A percentile compares a stretch with the other conserved stretches of the same genome.
Evolutionary conservation across 2,329 filamentous ascomycete species (phyloP).

Genomic region (Fusarium chlamydosporum): DNA sequence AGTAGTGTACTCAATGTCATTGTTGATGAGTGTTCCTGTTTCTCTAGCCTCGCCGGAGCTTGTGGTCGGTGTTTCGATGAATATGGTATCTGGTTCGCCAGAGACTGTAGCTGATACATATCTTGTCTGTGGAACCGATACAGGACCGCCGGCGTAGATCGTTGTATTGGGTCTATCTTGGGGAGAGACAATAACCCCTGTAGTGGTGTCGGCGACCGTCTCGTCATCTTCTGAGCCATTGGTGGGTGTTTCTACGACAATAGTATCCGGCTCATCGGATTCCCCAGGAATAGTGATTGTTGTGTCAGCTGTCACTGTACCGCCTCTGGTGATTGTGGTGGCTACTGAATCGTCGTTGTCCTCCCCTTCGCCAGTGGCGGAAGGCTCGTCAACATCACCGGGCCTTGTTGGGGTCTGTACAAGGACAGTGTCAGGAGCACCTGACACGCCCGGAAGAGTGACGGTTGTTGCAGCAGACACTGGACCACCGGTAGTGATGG

Average conservation of each 20-base stretch:
- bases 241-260: conserved; percentile 3
- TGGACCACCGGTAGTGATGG: neutral
- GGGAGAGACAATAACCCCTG: neutral
- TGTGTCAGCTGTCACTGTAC: neutral
- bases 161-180: conserved; percentile 1
- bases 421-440: conserved; percentile 6
- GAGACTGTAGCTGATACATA: conserved; percentile 16
- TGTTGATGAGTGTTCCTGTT: neutral
- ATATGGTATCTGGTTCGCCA: conserved; percentile 5
- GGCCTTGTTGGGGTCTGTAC: conserved; percentile 6
- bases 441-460: neutral
- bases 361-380: no score
- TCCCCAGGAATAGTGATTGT: neutral
- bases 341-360: neutral
- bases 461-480: neutral
- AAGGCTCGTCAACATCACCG: no score
- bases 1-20: neutral
- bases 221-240: neutral
- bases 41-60: neutral
- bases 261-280: conserved; percentile 4
- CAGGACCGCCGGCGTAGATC: neutral
- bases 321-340: conserved; percentile 2
- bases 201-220: neutral
- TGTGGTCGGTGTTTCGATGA: conserved; percentile 5
- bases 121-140: neutral